phyloP scores from a whole-genome alignment of 2,329 filamentous ascomycete genomes.

The Colletotrichum sp. region DNA sequence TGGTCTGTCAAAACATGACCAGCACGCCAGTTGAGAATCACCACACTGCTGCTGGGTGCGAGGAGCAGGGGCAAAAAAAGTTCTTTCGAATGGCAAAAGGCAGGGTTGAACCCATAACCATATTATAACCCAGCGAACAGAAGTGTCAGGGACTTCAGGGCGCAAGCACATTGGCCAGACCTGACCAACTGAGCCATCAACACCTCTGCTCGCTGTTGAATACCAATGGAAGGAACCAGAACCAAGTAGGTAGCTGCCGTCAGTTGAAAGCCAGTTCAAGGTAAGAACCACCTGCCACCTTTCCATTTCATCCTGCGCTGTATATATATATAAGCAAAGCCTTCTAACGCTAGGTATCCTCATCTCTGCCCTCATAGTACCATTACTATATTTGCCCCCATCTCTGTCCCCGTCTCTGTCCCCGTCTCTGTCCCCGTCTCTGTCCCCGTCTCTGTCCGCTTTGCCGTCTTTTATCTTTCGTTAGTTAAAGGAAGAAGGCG shows the following conservation, averaged over 20 bases:
- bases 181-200: not conserved
- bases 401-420: not conserved
- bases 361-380: too few species aligned
- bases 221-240: accelerated
- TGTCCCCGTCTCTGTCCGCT: accelerated
- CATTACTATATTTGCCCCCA: accelerated
- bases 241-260: not conserved
- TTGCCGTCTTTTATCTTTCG: accelerated
- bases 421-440: accelerated
- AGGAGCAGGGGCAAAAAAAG: not conserved
- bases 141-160: not conserved
- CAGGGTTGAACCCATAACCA: not conserved
- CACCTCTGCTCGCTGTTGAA: not conserved
- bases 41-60: not conserved
- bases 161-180: not conserved
- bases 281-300: not conserved
- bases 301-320: not conserved
- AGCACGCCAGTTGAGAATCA: not conserved
- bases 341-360: not conserved
- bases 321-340: not conserved
- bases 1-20: not conserved
- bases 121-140: not conserved
- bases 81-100: not conserved
- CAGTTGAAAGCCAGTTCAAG: not conserved
- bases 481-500: accelerated